Evolutionary conservation across 352 stramenopile genomes (phyloP).

Genomic region (Pythium dissotocum): DNA sequence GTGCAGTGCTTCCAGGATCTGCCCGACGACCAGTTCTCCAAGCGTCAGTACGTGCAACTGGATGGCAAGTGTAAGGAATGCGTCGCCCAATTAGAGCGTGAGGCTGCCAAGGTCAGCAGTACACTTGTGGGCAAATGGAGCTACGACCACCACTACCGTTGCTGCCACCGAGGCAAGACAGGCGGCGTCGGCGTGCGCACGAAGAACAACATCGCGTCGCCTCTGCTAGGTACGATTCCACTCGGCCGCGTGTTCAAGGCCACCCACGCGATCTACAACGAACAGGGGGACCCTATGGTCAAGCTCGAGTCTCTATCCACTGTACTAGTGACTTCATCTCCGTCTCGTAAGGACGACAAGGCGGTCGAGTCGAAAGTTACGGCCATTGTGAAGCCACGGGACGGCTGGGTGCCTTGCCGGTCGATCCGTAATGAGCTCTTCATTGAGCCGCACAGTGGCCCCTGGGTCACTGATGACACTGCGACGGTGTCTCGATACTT

Average conservation of each 20-base stretch:
- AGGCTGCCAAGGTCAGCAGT: slow-evolving; percentile 25
- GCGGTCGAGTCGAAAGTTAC: not conserved
- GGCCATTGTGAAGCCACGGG: slow-evolving; percentile 23
- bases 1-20: slow-evolving; percentile 77
- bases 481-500: slow-evolving; percentile 35
- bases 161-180: slow-evolving; percentile 64
- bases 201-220: slow-evolving; percentile 71
- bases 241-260: slow-evolving; percentile 64
- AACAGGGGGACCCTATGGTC: slow-evolving; percentile 77
- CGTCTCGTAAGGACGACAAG: not conserved
- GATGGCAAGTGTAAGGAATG: slow-evolving; percentile 67
- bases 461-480: slow-evolving; percentile 25
- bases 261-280: slow-evolving; percentile 63
- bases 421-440: slow-evolving; percentile 78
- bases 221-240: slow-evolving; percentile 58
- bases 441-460: slow-evolving; percentile 54
- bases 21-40: slow-evolving; percentile 62
- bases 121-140: slow-evolving; percentile 50
- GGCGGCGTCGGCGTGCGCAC: slow-evolving; percentile 65
- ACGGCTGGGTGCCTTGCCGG: slow-evolving; percentile 66
- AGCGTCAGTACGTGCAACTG: slow-evolving; percentile 62
- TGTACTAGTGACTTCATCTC: slow-evolving; percentile 19
- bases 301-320: slow-evolving; percentile 50
- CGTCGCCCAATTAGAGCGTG: slow-evolving; percentile 49
- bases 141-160: slow-evolving; percentile 67